phyloP scores from a whole-genome alignment of 208 protist species.

The Leishmania tropica region DNA sequence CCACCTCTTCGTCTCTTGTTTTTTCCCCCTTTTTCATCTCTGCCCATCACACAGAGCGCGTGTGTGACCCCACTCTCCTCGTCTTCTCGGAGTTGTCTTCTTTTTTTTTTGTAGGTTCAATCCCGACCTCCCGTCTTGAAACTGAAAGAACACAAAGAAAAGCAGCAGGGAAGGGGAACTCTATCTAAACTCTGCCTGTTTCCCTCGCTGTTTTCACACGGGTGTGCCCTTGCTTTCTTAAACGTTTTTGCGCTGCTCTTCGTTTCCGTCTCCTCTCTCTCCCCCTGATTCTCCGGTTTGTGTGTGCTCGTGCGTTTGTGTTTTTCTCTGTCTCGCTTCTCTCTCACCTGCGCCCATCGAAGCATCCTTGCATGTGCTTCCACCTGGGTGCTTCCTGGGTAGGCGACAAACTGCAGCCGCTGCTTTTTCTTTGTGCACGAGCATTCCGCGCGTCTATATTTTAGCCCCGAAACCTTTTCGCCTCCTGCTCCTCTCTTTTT shows the following conservation, averaged over 20 bases:
- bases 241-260: neutral
- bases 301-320: neutral
- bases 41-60: neutral
- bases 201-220: neutral
- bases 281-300: neutral
- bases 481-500: neutral
- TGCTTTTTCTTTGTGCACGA: neutral
- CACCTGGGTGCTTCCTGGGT: neutral
- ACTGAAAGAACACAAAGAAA: neutral
- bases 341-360: neutral
- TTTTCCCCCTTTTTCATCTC: neutral
- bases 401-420: neutral
- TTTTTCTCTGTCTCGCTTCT: conserved; percentile 1
- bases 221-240: neutral
- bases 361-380: neutral
- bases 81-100: neutral
- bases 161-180: neutral
- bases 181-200: neutral
- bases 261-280: neutral
- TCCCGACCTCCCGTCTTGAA: neutral
- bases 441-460: neutral
- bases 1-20: no score
- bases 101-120: neutral
- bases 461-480: neutral
- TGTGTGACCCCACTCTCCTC: neutral